A percentile compares a stretch with the other conserved stretches of the same genome.
phyloP scores from a whole-genome alignment of 2,329 filamentous ascomycete genomes.

The Juglanconis juglandina region DNA sequence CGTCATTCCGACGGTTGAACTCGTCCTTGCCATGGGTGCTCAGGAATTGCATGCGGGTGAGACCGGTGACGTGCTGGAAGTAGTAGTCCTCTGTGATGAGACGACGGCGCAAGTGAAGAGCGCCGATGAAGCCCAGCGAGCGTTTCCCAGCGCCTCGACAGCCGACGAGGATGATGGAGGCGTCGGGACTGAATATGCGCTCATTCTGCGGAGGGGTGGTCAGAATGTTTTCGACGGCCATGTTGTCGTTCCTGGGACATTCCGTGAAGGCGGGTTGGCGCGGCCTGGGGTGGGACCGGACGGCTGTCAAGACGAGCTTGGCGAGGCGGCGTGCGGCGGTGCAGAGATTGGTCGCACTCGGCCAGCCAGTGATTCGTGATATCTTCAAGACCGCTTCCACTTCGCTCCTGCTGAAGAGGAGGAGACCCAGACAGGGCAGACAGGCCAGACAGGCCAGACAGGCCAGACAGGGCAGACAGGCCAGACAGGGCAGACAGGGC shows the following conservation, averaged over 20 bases:
- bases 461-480: too few relatives aligned
- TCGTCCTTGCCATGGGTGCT: constrained; percentile 57
- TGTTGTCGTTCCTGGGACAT: constrained; percentile 25
- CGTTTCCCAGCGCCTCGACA: constrained; percentile 70
- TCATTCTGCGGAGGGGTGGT: constrained; percentile 33
- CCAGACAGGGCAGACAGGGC: too few relatives aligned
- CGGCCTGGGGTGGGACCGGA: not conserved
- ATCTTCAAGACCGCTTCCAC: not conserved
- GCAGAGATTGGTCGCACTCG: too few relatives aligned
- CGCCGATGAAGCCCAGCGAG: constrained; percentile 69
- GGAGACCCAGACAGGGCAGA: too few relatives aligned
- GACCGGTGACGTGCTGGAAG: constrained; percentile 63
- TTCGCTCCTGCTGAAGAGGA: not conserved
- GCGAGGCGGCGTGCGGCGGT: not conserved
- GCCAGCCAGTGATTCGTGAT: not conserved
- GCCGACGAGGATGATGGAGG: constrained; percentile 68
- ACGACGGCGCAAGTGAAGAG: constrained; percentile 62
- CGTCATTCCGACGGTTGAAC: constrained; percentile 59
- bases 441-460: too few relatives aligned
- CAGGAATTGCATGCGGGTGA: constrained; percentile 57
- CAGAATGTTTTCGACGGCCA: constrained; percentile 16
- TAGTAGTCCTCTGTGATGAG: constrained; percentile 66
- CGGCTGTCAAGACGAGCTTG: not conserved
- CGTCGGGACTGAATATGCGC: constrained; percentile 52
- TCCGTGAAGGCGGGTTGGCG: not conserved